Percentiles rank a stretch among this genome's conserved stretches.
These are phyloP conservation scores for Speleostelium caveatum DNA, from an alignment of 78 protist genomes.

Conservation along the genomic window DNA sequence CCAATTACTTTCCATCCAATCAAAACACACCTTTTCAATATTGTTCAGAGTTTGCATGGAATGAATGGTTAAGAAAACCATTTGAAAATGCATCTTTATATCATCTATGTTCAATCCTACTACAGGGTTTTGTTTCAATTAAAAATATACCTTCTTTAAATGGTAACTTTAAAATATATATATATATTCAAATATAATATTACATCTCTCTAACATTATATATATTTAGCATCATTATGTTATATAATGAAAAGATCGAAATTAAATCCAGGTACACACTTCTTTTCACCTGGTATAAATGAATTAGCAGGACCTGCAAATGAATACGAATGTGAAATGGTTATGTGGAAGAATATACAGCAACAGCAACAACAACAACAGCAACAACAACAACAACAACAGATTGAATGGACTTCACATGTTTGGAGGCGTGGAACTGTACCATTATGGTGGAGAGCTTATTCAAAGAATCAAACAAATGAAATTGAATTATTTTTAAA, in stretches of 20 bases:
- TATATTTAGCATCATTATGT: not conserved
- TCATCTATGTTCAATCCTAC: conserved; percentile 45
- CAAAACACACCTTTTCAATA: conserved; percentile 33
- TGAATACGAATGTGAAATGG: conserved; percentile 63
- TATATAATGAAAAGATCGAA: conserved; percentile 69
- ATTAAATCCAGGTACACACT: conserved; percentile 65
- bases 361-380: not conserved
- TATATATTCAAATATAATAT: not conserved
- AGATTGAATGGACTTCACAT: conserved; percentile 58
- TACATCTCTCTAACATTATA: not conserved
- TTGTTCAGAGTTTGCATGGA: conserved; percentile 74
- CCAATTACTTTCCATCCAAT: conserved; percentile 52
- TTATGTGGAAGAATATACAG: conserved; percentile 50
- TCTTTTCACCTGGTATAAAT: conserved; percentile 57
- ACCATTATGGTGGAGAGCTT: conserved; percentile 74
- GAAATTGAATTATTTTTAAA: conserved; percentile 33
- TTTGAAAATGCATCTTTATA: conserved; percentile 25
- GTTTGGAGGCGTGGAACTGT: conserved; percentile 68
- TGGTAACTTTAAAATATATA: not conserved
- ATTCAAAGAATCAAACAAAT: conserved; percentile 30
- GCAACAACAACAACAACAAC: not conserved
- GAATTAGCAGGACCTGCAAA: conserved; percentile 52
- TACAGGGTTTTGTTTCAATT: conserved; percentile 60
- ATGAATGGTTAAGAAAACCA: conserved; percentile 74
- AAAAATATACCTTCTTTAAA: conserved; percentile 12